Evolutionary conservation across 176 grass and related monocot genomes (phyloP), one percentile per base, ranked within the genome.

Genomic region (Musa acuminata): DNA sequence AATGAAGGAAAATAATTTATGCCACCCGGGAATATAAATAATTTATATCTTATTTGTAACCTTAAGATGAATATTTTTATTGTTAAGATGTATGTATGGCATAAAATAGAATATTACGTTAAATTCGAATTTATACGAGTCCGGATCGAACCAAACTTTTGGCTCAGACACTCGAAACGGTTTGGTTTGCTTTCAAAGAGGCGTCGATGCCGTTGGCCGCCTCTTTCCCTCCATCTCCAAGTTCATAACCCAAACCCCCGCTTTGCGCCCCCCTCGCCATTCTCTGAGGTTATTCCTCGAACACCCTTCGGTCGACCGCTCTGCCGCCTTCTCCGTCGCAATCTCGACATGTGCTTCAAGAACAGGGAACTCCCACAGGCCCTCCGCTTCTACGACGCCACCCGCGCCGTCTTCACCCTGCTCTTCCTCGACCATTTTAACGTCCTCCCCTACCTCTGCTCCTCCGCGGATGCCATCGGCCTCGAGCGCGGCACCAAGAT

Each of bases 371-470:
- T 92, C 11, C 16, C 80, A 29, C 83, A 86, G 69, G 90, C 94
- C 22, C 87, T 98, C 58, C 52, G 79, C 77, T 87, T 93, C 72
- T 98, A 93, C 62, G 94, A 93, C 74, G 72, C 67, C 21, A 90
- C 90, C 26, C 12, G 90, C 74, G 67, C 80, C 67, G 52, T 72
- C 67, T 53, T 64, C 25, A 53, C 82, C 66, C 82, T 67, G 16
- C 90, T 98, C 82, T 74, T 84, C 27, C 72, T 93, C 67, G 72
- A 86, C 62, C 90, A 93, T 75, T 98, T 88, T 84, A 98, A 98
- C 78, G 86, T 81, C 80, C 90, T 98, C 72, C 87, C 93, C 78
- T 98, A 98, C 80, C 90, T 98, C 67, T 97, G 94, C 84, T 90
- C 87, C 87, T 82, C 78, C 79, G 62, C 83, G 4, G 35, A 43